A percentile compares a stretch with the other conserved stretches of the same genome.
Evolutionary conservation across 768 basidiomycete species (phyloP).

Genomic region (Artomyces pyxidatus): DNA sequence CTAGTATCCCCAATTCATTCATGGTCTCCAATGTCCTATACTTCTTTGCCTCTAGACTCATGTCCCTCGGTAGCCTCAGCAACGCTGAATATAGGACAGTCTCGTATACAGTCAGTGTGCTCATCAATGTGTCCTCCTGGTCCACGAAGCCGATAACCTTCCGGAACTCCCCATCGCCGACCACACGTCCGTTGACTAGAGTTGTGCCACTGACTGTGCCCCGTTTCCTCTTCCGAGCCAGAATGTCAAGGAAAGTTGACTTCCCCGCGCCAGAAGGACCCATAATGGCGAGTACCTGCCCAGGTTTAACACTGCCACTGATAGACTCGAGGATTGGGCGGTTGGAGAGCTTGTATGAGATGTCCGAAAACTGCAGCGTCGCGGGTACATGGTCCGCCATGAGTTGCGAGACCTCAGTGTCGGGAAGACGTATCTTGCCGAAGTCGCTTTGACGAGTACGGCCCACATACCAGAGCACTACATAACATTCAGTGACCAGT

Average conservation of each 20-base stretch:
- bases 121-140: conserved; percentile 97
- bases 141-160: conserved; percentile 92
- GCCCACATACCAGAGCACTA: conserved; percentile 89
- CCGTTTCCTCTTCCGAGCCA: conserved; percentile 83
- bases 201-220: conserved; percentile 68
- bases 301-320: conserved; percentile 77
- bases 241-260: conserved; percentile 92
- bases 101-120: conserved; percentile 96
- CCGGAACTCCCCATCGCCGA: conserved; percentile 68
- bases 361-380: conserved; percentile 79
- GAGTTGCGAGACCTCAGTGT: conserved; percentile 71
- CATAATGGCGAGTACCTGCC: conserved; percentile 93
- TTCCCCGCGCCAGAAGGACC: conserved; percentile 96
- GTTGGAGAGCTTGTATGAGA: conserved; percentile 69
- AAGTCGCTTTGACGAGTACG: conserved; percentile 60
- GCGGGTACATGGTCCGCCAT: conserved; percentile 95
- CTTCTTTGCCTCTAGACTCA: conserved; percentile 94
- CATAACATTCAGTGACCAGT: neutral
- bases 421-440: conserved; percentile 69
- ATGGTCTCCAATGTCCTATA: conserved; percentile 91
- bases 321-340: conserved; percentile 72
- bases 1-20: conserved; percentile 89
- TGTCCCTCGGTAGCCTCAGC: conserved; percentile 83
- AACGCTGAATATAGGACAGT: conserved; percentile 92
- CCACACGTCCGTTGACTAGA: conserved; percentile 79